phyloP scores from a whole-genome alignment of 306 rosid genomes.

The Heteromeles arbutifolia region DNA sequence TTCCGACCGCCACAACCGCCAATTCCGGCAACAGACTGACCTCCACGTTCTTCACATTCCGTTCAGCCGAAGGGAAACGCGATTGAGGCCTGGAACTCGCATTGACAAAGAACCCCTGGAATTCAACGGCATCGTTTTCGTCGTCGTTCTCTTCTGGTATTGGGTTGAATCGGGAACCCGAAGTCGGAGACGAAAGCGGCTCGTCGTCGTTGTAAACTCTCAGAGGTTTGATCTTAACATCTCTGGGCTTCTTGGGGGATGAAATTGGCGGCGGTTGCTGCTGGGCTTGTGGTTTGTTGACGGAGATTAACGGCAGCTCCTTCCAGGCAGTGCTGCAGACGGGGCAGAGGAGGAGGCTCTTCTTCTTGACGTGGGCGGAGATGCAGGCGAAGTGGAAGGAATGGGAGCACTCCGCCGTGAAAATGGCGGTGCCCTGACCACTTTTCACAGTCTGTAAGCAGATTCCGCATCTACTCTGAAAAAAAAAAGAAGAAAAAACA shows the following conservation, averaged over 20 bases:
- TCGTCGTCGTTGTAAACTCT: slow-evolving; percentile 86
- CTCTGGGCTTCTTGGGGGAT: slow-evolving; percentile 28
- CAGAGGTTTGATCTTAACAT: slow-evolving; percentile 39
- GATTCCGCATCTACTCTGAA: slow-evolving; percentile 89
- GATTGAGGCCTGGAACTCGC: slow-evolving; percentile 6
- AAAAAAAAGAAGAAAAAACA: background rate
- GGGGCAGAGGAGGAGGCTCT: slow-evolving; percentile 56
- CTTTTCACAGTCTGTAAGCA: slow-evolving; percentile 72
- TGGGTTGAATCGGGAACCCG: slow-evolving; percentile 66
- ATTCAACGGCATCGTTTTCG: slow-evolving; percentile 34
- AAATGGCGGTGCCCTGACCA: slow-evolving; percentile 91
- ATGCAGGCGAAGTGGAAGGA: slow-evolving; percentile 87
- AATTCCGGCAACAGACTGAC: slow-evolving; percentile 56
- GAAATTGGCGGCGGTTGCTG: background rate
- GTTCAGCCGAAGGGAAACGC: background rate
- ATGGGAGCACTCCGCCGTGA: slow-evolving; percentile 95
- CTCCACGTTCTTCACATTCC: slow-evolving; percentile 32
- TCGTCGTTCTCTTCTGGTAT: slow-evolving; percentile 86
- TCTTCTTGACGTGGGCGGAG: slow-evolving; percentile 52
- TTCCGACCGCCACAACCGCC: slow-evolving; percentile 63
- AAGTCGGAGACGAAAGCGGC: slow-evolving; percentile 64
- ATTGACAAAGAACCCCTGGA: slow-evolving; percentile 56
- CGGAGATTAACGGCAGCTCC: slow-evolving; percentile 42
- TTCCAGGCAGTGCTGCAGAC: slow-evolving; percentile 77
- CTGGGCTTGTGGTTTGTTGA: background rate